A percentile compares a stretch with the other conserved stretches of the same genome.
Conservation (phyloP, 1,139 yeast species). For the Geotrichum klebahnii region DNA sequence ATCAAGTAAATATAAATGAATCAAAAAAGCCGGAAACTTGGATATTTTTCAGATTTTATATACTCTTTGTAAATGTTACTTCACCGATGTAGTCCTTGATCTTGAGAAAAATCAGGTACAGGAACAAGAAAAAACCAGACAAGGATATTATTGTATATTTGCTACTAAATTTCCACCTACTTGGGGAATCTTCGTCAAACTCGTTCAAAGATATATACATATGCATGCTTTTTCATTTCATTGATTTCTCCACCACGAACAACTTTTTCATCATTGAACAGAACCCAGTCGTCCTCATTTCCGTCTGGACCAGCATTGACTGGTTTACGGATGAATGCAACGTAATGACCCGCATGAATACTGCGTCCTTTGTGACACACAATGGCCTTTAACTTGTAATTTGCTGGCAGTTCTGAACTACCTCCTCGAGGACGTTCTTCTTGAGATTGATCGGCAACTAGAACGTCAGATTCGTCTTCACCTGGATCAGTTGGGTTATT, state of each 20-base stretch:
- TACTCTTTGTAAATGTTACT: too few species aligned
- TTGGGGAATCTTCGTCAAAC: conserved; percentile 19
- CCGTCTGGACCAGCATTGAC: conserved; percentile 33
- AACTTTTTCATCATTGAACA: conserved; percentile 92
- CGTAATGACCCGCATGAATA: conserved; percentile 95
- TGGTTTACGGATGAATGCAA: conserved; percentile 61
- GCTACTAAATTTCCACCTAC: too few species aligned
- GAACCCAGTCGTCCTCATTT: conserved; percentile 58
- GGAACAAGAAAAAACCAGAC: not conserved
- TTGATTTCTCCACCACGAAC: conserved; percentile 60
- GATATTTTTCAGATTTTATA: too few species aligned
- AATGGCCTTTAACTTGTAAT: conserved; percentile 61
- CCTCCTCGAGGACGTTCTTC: conserved; percentile 28
- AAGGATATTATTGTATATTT: too few species aligned
- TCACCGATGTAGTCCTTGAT: too few species aligned
- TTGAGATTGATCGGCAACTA: conserved; percentile 27
- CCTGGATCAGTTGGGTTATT: conserved; percentile 68
- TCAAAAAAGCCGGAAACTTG: too few species aligned
- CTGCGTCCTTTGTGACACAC: conserved; percentile 93
- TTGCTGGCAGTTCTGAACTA: conserved; percentile 34
- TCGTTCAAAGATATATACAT: conserved; percentile 41
- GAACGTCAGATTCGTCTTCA: conserved; percentile 26
- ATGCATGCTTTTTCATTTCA: conserved; percentile 57
- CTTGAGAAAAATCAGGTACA: too few species aligned
- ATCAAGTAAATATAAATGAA: too few species aligned